Evolutionary conservation across 2,329 filamentous ascomycete genomes (phyloP).

Genomic region (Verticillium klebahnii): DNA sequence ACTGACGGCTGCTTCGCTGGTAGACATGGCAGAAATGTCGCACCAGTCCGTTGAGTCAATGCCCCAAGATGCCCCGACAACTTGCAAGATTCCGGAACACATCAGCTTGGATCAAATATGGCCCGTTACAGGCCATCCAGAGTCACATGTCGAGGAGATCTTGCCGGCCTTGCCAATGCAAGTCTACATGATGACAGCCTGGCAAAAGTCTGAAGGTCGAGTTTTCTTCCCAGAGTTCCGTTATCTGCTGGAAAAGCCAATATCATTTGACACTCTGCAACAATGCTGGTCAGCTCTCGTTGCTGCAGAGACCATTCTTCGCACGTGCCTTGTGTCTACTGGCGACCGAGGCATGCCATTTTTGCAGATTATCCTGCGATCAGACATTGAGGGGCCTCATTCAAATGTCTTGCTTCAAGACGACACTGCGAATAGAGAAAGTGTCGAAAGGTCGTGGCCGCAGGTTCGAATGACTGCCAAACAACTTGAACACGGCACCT

Average conservation of each 20-base stretch:
- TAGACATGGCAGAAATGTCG: conserved; percentile 50
- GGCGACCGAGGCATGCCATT: conserved; percentile 43
- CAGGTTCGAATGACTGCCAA: conserved; percentile 7
- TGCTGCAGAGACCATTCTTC: conserved; percentile 55
- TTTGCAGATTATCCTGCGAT: conserved; percentile 56
- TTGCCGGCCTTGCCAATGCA: conserved; percentile 75
- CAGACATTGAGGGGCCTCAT: conserved; percentile 16
- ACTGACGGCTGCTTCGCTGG: conserved; percentile 59
- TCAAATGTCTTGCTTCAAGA: conserved; percentile 14
- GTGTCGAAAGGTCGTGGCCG: neutral
- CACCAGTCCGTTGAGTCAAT: neutral
- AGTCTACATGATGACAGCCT: conserved; percentile 72
- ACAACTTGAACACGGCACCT: conserved; percentile 13
- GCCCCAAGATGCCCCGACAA: too few relatives aligned
- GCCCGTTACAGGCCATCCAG: conserved; percentile 30
- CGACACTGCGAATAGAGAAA: conserved; percentile 1
- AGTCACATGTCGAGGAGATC: conserved; percentile 45
- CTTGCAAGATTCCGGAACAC: conserved; percentile 18
- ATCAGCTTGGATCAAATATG: conserved; percentile 37
- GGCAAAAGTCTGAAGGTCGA: conserved; percentile 61
- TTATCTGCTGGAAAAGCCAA: conserved; percentile 44
- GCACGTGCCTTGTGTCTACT: conserved; percentile 61
- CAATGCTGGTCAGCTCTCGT: conserved; percentile 60
- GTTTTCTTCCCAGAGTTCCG: conserved; percentile 73
- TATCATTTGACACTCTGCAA: conserved; percentile 37